Percentiles rank a stretch among this genome's conserved stretches.
phyloP scores from a whole-genome alignment of 768 basidiomycete species.

The Calocera cornea region DNA sequence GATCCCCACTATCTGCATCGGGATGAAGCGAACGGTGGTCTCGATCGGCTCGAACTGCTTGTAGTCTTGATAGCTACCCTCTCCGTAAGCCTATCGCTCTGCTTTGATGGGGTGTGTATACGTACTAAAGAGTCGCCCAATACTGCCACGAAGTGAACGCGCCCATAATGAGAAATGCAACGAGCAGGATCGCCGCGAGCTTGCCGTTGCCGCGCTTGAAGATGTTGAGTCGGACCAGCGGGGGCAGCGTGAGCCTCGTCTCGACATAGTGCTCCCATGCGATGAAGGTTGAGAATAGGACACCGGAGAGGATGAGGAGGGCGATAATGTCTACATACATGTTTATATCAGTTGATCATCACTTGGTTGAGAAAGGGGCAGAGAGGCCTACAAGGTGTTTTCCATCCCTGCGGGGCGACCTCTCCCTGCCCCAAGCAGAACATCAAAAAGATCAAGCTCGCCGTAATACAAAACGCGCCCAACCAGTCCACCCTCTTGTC shows the following conservation, averaged over 20 bases:
- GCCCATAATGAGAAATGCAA: conserved; percentile 53
- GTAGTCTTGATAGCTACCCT: conserved; percentile 53
- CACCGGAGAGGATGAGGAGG: conserved; percentile 46
- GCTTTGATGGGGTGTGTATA: background rate
- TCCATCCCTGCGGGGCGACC: conserved; percentile 46
- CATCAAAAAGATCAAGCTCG: conserved; percentile 52
- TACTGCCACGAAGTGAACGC: conserved; percentile 32
- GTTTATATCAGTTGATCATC: background rate
- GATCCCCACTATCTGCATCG: conserved; percentile 55
- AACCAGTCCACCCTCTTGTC: conserved; percentile 55
- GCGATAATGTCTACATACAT: conserved; percentile 48
- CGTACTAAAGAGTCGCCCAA: conserved; percentile 26
- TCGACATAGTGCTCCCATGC: conserved; percentile 56
- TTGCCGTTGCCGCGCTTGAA: conserved; percentile 50
- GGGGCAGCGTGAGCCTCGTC: conserved; percentile 27
- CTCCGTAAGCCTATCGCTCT: background rate
- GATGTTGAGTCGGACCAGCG: conserved; percentile 48
- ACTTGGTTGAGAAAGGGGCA: background rate
- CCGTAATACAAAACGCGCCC: conserved; percentile 53
- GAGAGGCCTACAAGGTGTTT: conserved; percentile 35
- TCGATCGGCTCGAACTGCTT: conserved; percentile 36
- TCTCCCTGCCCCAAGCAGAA: conserved; percentile 61
- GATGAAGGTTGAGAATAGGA: conserved; percentile 44
- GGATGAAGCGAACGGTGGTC: conserved; percentile 52
- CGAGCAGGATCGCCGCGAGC: conserved; percentile 44